A percentile compares a stretch with the other conserved stretches of the same genome.
phyloP scores from a whole-genome alignment of 2,329 filamentous ascomycete genomes.

The Botrytis pseudocinerea region DNA sequence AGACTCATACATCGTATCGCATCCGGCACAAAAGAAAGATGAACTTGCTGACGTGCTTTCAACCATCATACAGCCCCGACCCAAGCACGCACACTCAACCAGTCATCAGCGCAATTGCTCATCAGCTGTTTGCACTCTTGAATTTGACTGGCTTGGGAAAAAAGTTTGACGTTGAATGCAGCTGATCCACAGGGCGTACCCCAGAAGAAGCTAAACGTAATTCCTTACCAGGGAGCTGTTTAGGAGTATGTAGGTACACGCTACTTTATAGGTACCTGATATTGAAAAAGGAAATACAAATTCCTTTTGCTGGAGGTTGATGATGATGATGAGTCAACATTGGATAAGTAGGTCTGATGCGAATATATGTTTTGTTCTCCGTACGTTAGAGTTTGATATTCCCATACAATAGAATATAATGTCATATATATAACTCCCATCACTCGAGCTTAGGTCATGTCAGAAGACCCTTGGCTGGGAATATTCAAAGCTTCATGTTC shows the following conservation, averaged over 20 bases:
- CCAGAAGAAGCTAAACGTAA: constrained; percentile 25
- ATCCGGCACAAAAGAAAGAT: too few species aligned
- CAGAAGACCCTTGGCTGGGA: neutral
- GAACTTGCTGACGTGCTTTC: constrained; percentile 3
- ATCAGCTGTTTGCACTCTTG: neutral
- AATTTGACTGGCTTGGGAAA: neutral
- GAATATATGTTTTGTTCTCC: neutral
- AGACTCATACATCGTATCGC: too few species aligned
- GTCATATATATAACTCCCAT: too few species aligned
- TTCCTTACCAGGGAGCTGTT: constrained; percentile 5
- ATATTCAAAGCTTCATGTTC: neutral
- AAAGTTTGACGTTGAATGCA: constrained; percentile 3
- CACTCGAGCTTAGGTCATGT: too few species aligned
- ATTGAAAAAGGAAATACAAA: neutral
- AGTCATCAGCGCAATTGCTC: neutral
- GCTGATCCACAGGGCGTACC: constrained; percentile 15
- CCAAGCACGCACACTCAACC: neutral
- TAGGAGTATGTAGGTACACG: neutral
- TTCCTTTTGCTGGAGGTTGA: neutral
- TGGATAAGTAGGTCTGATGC: neutral
- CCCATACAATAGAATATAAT: too few species aligned
- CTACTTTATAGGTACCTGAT: neutral
- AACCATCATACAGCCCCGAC: neutral
- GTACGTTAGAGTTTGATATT: too few species aligned
- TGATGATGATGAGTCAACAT: neutral